These are phyloP conservation scores for Mortierella polycephala DNA, from an alignment of 371 early-diverging fungal species.

Conservation along the genomic window DNA sequence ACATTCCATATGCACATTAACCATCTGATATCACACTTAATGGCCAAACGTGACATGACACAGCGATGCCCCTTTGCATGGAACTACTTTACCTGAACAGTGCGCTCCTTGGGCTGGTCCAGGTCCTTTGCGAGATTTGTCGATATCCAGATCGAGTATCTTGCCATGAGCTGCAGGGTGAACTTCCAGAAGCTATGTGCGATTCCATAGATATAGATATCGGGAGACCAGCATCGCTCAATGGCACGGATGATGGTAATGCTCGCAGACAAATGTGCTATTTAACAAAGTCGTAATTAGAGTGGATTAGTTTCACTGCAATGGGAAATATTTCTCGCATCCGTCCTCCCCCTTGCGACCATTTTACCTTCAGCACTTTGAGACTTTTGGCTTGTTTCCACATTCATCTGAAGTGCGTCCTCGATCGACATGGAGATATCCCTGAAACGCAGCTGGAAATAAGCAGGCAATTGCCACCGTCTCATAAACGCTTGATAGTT, in stretches of 20 bases:
- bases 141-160: slow-evolving; percentile 45
- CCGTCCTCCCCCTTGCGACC: neutral
- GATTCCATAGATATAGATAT: slow-evolving; percentile 71
- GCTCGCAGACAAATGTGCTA: slow-evolving; percentile 59
- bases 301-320: neutral
- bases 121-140: slow-evolving; percentile 26
- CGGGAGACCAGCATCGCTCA: slow-evolving; percentile 73
- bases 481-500: slow-evolving; percentile 78
- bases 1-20: neutral
- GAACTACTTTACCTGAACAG: slow-evolving; percentile 18
- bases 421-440: slow-evolving; percentile 35
- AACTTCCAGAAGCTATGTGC: slow-evolving; percentile 80
- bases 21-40: too few relatives aligned
- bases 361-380: slow-evolving; percentile 20
- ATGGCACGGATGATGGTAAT: slow-evolving; percentile 65
- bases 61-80: neutral
- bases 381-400: slow-evolving; percentile 10
- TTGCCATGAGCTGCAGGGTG: slow-evolving; percentile 70
- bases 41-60: too few relatives aligned
- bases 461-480: slow-evolving; percentile 79
- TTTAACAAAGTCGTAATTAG: neutral
- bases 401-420: slow-evolving; percentile 31
- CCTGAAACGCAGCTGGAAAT: slow-evolving; percentile 75
- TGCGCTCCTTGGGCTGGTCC: slow-evolving; percentile 22
- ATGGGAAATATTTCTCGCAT: neutral